Percentiles rank a stretch among this genome's conserved stretches.
Evolutionary conservation across 2,329 filamentous ascomycete genomes (phyloP).

Genomic region (Neonectria ditissima): DNA sequence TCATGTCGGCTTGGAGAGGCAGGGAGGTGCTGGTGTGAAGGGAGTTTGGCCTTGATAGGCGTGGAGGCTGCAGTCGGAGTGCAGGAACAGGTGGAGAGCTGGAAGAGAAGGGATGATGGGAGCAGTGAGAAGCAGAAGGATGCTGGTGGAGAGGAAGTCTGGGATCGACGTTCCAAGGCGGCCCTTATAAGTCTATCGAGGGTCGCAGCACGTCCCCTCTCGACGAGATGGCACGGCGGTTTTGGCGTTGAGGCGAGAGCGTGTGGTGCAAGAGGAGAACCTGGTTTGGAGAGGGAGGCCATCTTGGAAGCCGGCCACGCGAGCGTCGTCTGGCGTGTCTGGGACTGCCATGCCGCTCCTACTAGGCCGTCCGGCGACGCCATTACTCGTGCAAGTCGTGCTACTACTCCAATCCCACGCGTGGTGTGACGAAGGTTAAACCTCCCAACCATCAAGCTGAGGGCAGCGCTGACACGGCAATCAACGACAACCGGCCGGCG

Average conservation of each 20-base stretch:
- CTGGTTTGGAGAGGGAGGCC: background rate
- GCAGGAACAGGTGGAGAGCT: conserved; percentile 11
- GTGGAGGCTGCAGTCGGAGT: background rate
- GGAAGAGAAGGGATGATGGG: background rate
- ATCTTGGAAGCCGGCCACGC: background rate
- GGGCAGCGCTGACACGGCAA: background rate
- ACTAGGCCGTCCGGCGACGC: background rate
- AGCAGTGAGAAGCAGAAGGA: conserved; percentile 16
- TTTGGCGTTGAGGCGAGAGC: conserved; percentile 5
- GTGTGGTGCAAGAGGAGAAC: conserved; percentile 6
- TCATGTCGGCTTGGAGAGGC: conserved; percentile 23
- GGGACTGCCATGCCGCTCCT: background rate
- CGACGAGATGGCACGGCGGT: conserved; percentile 6
- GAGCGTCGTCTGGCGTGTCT: background rate
- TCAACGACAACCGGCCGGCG: background rate
- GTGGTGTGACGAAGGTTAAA: conserved; percentile 9
- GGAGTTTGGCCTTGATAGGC: background rate
- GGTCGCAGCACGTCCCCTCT: conserved; percentile 32
- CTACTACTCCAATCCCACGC: conserved; percentile 10
- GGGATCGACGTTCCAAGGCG: conserved; percentile 23
- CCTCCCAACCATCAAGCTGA: background rate
- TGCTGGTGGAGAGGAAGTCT: conserved; percentile 27
- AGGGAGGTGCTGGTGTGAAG: background rate
- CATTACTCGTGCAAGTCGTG: conserved; percentile 24
- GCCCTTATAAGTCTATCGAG: conserved; percentile 34